phyloP scores from a whole-genome alignment of 164 flowering plant genomes.

The Platanus orientalis region DNA sequence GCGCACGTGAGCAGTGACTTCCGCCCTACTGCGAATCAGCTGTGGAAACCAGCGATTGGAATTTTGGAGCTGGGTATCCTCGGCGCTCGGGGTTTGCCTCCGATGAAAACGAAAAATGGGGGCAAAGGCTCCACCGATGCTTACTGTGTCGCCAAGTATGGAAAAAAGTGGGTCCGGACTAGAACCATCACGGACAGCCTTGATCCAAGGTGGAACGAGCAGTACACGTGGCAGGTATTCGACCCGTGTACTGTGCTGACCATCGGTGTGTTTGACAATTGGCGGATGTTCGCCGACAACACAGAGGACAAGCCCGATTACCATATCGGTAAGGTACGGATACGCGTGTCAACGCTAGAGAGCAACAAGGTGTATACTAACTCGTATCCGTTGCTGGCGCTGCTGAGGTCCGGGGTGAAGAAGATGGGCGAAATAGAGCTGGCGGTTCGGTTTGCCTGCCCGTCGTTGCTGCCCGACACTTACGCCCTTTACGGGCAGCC shows the following conservation, averaged over 20 bases:
- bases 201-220: constrained; percentile 99
- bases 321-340: constrained; percentile 77
- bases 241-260: constrained; percentile 94
- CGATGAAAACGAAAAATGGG: constrained; percentile 70
- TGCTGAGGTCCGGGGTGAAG: constrained; percentile 61
- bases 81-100: constrained; percentile 81
- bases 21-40: constrained; percentile 88
- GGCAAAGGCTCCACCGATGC: constrained; percentile 93
- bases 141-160: constrained; percentile 97
- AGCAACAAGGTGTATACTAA: constrained; percentile 76
- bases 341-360: constrained; percentile 86
- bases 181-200: constrained; percentile 74
- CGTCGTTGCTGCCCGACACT: constrained; percentile 67
- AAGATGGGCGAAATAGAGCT: constrained; percentile 97
- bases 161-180: constrained; percentile 94
- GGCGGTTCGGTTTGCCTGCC: constrained; percentile 80
- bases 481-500: constrained; percentile 78
- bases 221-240: constrained; percentile 97
- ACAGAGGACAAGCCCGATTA: constrained; percentile 58
- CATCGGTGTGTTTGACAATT: constrained; percentile 88
- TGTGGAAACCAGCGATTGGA: constrained; percentile 89
- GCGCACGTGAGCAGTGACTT: constrained; percentile 94
- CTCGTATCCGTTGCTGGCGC: constrained; percentile 74
- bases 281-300: constrained; percentile 69
- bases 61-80: constrained; percentile 90